phyloP scores from a whole-genome alignment of 805 yeast species.

The Lachancea cidri region DNA sequence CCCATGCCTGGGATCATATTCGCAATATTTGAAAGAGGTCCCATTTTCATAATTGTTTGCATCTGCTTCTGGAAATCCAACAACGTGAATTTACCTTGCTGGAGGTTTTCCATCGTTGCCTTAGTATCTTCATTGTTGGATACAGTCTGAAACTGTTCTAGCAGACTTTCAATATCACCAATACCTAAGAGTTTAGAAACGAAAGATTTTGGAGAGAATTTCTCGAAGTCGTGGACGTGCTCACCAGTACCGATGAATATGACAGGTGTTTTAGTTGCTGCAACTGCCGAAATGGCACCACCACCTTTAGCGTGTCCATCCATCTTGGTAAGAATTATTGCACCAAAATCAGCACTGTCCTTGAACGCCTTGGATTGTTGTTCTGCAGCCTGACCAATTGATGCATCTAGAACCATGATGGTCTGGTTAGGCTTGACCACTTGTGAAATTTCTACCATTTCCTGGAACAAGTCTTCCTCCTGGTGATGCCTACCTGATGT shows the following conservation, averaged over 20 bases:
- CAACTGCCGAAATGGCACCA: constrained; percentile 98
- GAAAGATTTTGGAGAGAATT: constrained; percentile 83
- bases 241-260: constrained; percentile 98
- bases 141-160: constrained; percentile 78
- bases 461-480: constrained; percentile 84
- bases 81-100: constrained; percentile 90
- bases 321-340: constrained; percentile 91
- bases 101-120: constrained; percentile 84
- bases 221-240: constrained; percentile 88
- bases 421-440: constrained; percentile 93
- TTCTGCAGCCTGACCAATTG: constrained; percentile 98
- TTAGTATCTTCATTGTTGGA: constrained; percentile 83
- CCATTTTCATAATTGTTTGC: constrained; percentile 94
- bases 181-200: constrained; percentile 90
- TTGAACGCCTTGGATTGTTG: constrained; percentile 91
- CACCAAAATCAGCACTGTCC: constrained; percentile 89
- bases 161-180: constrained; percentile 89
- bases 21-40: constrained; percentile 90
- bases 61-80: constrained; percentile 90
- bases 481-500: constrained; percentile 98
- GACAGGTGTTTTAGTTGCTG: constrained; percentile 92
- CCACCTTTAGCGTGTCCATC: constrained; percentile 99
- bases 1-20: constrained; percentile 92
- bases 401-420: constrained; percentile 94
- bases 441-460: constrained; percentile 88